phyloP scores from a whole-genome alignment of 495 filamentous ascomycete genomes.

The Talaromyces proteolyticus region DNA sequence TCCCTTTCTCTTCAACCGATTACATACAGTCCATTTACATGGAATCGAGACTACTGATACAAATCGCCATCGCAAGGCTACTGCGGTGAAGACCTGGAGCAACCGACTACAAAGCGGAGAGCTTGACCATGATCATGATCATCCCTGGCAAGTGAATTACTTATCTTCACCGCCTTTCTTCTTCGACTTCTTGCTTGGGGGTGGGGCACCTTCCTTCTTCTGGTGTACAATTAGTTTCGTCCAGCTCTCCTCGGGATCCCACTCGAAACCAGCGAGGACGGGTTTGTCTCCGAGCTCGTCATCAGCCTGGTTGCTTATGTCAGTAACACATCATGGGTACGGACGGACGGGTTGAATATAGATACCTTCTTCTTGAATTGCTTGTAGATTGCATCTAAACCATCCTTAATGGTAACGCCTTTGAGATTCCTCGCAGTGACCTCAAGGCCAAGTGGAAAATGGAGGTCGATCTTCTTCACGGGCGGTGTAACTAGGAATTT shows the following conservation, averaged over 20 bases:
- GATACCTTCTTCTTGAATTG: constrained; percentile 87
- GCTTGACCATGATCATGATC: background rate
- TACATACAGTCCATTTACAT: no score
- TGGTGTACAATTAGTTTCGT: constrained; percentile 75
- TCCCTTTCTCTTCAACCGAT: no score
- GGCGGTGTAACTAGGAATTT: constrained; percentile 72
- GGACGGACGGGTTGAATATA: background rate
- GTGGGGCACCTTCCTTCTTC: constrained; percentile 57
- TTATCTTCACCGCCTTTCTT: constrained; percentile 55
- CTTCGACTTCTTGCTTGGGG: constrained; percentile 57
- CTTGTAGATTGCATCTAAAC: constrained; percentile 88
- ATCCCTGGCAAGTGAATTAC: background rate
- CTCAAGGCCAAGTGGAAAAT: constrained; percentile 80
- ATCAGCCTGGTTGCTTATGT: constrained; percentile 54
- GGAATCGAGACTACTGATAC: no score
- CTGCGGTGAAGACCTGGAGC: no score
- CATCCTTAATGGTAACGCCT: constrained; percentile 93
- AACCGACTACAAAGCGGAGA: background rate
- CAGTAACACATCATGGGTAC: background rate
- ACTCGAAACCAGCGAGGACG: constrained; percentile 86
- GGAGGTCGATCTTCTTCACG: constrained; percentile 89
- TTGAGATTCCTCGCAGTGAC: constrained; percentile 86
- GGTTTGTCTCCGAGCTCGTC: constrained; percentile 74
- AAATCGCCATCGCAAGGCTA: no score
- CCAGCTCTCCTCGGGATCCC: constrained; percentile 83